These are phyloP conservation scores for Wickerhamomyces queroliae DNA, from an alignment of 805 yeast genomes.

Conservation along the genomic window DNA sequence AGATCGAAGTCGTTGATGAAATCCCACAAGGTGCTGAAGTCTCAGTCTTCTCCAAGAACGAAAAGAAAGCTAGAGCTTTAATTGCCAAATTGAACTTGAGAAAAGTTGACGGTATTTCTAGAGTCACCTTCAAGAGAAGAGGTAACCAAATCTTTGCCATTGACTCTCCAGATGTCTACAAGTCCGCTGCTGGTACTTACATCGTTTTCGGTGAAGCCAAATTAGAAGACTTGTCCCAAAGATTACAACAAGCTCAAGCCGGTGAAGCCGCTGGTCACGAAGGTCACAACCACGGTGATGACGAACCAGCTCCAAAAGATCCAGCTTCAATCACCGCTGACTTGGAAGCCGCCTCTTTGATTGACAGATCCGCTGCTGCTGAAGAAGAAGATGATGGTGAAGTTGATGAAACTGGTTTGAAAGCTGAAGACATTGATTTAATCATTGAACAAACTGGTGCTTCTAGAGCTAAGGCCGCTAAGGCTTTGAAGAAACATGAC, in stretches of 20 bases:
- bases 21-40: slow-evolving; percentile 83
- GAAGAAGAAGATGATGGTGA: slow-evolving; percentile 62
- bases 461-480: slow-evolving; percentile 84
- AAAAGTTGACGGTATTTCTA: slow-evolving; percentile 85
- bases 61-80: slow-evolving; percentile 90
- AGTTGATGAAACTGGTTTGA: slow-evolving; percentile 82
- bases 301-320: slow-evolving; percentile 50
- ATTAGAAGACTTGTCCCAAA: slow-evolving; percentile 88
- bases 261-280: slow-evolving; percentile 52
- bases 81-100: slow-evolving; percentile 85
- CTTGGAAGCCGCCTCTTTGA: slow-evolving; percentile 60
- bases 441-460: slow-evolving; percentile 89
- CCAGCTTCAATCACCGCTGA: slow-evolving; percentile 82
- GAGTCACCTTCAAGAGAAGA: slow-evolving; percentile 94
- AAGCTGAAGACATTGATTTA: slow-evolving; percentile 75
- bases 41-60: slow-evolving; percentile 79
- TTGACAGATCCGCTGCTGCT: slow-evolving; percentile 35
- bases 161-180: slow-evolving; percentile 93
- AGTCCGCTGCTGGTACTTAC: slow-evolving; percentile 87
- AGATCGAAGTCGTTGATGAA: slow-evolving; percentile 32
- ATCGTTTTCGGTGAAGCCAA: slow-evolving; percentile 97
- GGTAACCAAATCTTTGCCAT: slow-evolving; percentile 89
- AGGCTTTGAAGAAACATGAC: slow-evolving; percentile 81
- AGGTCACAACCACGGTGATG: slow-evolving; percentile 42
- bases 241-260: slow-evolving; percentile 77